Percentiles rank a stretch among this genome's conserved stretches.
Conservation (phyloP, 768 basidiomycete species). For the Exidia glandulosa region DNA sequence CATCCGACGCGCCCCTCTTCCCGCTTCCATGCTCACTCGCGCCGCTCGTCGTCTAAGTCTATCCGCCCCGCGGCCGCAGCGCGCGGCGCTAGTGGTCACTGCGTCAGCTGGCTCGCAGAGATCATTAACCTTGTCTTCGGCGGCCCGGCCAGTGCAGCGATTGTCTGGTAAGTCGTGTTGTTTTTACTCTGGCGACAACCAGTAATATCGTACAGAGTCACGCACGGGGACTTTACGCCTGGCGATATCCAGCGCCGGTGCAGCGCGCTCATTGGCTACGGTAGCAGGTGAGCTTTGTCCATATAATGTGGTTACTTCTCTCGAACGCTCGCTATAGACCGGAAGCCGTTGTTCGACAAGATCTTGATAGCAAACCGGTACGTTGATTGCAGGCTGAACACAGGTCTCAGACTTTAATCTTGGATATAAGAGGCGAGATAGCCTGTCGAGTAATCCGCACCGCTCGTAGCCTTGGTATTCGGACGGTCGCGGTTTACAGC, state of each 20-base stretch:
- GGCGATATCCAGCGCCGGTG: no score
- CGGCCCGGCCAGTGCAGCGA: no score
- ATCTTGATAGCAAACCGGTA: slow-evolving; percentile 86
- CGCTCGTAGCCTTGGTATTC: slow-evolving; percentile 76
- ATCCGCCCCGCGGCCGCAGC: background rate
- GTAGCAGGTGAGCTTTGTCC: background rate
- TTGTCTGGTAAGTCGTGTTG: no score
- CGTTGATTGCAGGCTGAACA: slow-evolving; percentile 5
- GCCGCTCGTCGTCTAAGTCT: background rate
- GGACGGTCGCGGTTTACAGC: slow-evolving; percentile 86
- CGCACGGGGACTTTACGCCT: no score
- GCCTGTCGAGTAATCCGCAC: slow-evolving; percentile 92
- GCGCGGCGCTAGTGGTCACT: background rate
- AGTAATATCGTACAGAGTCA: no score
- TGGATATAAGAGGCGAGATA: slow-evolving; percentile 68
- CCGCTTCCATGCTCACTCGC: background rate
- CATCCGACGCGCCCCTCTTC: no score
- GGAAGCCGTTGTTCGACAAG: slow-evolving; percentile 55
- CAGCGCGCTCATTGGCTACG: background rate
- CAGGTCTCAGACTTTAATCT: background rate
- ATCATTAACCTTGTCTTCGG: no score
- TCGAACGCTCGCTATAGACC: no score
- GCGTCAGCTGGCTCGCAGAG: background rate
- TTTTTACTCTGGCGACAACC: no score
- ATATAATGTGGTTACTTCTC: background rate